These are phyloP conservation scores for Penicillium flavigenum DNA, from an alignment of 495 filamentous ascomycete species.

Conservation along the genomic window DNA sequence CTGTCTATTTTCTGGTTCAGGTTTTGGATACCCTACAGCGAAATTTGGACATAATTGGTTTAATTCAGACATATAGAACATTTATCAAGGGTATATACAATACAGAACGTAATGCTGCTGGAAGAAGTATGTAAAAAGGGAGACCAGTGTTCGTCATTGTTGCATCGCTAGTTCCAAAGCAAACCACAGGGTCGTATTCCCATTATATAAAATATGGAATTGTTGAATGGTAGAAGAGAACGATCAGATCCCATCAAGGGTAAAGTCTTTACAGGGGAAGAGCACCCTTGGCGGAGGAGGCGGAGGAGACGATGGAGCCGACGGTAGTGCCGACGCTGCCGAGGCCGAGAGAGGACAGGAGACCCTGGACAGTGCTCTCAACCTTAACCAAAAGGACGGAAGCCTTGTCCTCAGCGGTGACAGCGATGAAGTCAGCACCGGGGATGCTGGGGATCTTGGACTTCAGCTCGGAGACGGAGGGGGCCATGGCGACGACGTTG, in stretches of 20 bases:
- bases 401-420: conserved; percentile 18
- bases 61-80: neutral
- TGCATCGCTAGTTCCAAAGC: conserved; percentile 14
- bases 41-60: neutral
- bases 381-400: conserved; percentile 28
- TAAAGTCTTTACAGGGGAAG: conserved; percentile 18
- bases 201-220: conserved; percentile 18
- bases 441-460: conserved; percentile 11
- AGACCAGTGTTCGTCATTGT: conserved; percentile 26
- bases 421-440: conserved; percentile 23
- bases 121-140: conserved; percentile 16
- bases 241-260: conserved; percentile 22
- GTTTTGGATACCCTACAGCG: neutral
- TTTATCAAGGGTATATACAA: conserved; percentile 18
- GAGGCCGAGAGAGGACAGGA: conserved; percentile 27
- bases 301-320: conserved; percentile 21
- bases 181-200: conserved; percentile 8
- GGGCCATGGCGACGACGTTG: conserved; percentile 18
- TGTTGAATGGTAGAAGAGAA: conserved; percentile 23
- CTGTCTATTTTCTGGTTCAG: neutral
- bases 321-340: conserved; percentile 15
- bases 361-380: conserved; percentile 17
- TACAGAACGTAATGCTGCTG: conserved; percentile 19
- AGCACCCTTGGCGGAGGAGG: conserved; percentile 2
- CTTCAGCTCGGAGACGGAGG: conserved; percentile 16